Percentiles rank a stretch among this genome's conserved stretches.
phyloP scores from a whole-genome alignment of 2,329 filamentous ascomycete species.

The Drechslerella dactyloides region DNA sequence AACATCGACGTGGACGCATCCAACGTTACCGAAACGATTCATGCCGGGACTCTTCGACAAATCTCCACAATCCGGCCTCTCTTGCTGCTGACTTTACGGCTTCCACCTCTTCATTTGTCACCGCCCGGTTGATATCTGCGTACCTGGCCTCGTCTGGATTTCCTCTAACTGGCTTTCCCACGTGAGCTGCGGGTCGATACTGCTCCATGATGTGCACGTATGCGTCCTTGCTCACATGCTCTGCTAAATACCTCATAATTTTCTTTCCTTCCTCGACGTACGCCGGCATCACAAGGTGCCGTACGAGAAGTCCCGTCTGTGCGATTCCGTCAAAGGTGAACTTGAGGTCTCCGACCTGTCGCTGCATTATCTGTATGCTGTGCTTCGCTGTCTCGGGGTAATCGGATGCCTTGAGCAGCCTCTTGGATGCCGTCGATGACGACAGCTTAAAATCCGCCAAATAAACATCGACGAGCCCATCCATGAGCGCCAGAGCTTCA shows the following conservation, averaged over 20 bases:
- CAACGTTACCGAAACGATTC: slow-evolving; percentile 61
- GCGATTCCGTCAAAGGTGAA: slow-evolving; percentile 83
- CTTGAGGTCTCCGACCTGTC: slow-evolving; percentile 80
- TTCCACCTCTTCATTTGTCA: slow-evolving; percentile 70
- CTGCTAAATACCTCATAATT: slow-evolving; percentile 78
- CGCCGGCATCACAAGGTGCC: slow-evolving; percentile 85
- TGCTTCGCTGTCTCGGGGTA: slow-evolving; percentile 75
- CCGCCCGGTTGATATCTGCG: slow-evolving; percentile 76
- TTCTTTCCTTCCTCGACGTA: slow-evolving; percentile 73
- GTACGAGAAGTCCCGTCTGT: slow-evolving; percentile 74
- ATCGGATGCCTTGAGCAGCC: slow-evolving; percentile 78
- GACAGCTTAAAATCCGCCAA: slow-evolving; percentile 89
- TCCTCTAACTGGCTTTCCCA: slow-evolving; percentile 70
- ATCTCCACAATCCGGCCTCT: slow-evolving; percentile 76
- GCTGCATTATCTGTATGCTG: slow-evolving; percentile 79
- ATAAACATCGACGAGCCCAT: slow-evolving; percentile 83
- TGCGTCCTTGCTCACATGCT: slow-evolving; percentile 73
- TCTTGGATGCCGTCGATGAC: slow-evolving; percentile 69
- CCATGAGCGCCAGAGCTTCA: slow-evolving; percentile 73
- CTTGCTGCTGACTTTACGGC: slow-evolving; percentile 71
- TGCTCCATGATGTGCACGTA: slow-evolving; percentile 92
- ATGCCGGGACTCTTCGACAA: slow-evolving; percentile 70
- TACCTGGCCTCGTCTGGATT: slow-evolving; percentile 66
- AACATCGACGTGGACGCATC: neutral
- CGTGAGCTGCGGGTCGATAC: slow-evolving; percentile 79